Evolutionary conservation across 2,329 filamentous ascomycete genomes (phyloP).

Genomic region (Penicillium olsonii): DNA sequence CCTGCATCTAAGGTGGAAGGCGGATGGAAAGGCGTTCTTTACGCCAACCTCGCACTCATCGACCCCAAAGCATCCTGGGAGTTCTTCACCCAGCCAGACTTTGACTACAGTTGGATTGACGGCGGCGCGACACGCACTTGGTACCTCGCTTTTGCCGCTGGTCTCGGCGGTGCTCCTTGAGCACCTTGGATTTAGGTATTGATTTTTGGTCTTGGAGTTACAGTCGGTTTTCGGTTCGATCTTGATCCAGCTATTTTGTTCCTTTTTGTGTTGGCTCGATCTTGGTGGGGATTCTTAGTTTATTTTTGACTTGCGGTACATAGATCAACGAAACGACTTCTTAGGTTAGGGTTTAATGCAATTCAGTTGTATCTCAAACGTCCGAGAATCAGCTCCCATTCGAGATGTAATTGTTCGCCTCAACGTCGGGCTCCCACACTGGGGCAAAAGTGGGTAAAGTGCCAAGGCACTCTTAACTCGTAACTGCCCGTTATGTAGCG

Average conservation of each 20-base stretch:
- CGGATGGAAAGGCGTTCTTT: constrained; percentile 85
- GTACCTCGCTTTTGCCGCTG: constrained; percentile 79
- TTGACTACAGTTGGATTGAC: constrained; percentile 67
- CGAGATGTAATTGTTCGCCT: too few relatives aligned
- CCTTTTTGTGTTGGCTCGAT: background rate
- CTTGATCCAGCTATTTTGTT: background rate
- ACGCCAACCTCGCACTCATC: constrained; percentile 77
- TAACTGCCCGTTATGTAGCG: too few relatives aligned
- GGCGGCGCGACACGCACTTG: constrained; percentile 81
- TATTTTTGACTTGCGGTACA: background rate
- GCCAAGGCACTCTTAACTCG: too few relatives aligned
- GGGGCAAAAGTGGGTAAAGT: too few relatives aligned
- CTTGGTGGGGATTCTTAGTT: background rate
- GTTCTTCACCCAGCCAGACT: constrained; percentile 70
- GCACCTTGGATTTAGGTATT: background rate
- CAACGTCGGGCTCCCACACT: too few relatives aligned
- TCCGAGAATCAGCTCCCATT: too few relatives aligned
- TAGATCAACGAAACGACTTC: background rate
- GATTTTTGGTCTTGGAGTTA: background rate
- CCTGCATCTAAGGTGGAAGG: constrained; percentile 58
- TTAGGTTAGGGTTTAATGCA: background rate
- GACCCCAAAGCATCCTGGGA: constrained; percentile 69
- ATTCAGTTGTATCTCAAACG: too few relatives aligned
- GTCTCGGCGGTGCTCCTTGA: constrained; percentile 33
- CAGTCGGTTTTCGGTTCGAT: background rate